phyloP scores from a whole-genome alignment of 1,139 yeast genomes.

The Debaryomyces nepalensis region DNA sequence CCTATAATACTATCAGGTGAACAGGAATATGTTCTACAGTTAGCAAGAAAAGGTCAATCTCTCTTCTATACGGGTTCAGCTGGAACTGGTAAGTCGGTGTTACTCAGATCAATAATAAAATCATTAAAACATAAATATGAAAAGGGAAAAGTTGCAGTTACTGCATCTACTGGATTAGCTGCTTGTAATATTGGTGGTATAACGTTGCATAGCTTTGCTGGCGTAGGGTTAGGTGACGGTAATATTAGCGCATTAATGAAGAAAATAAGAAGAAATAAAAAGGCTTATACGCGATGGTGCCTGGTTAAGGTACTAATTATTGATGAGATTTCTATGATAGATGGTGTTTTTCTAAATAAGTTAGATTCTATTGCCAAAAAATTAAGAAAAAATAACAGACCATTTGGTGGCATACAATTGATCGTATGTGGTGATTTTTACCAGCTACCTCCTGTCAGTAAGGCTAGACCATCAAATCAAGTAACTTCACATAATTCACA shows the following conservation, averaged over 20 bases:
- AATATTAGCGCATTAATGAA: slow-evolving; percentile 45
- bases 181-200: slow-evolving; percentile 91
- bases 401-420: slow-evolving; percentile 90
- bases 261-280: slow-evolving; percentile 59
- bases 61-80: slow-evolving; percentile 94
- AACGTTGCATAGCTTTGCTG: slow-evolving; percentile 84
- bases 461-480: slow-evolving; percentile 27
- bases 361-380: slow-evolving; percentile 66
- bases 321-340: slow-evolving; percentile 91
- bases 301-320: slow-evolving; percentile 66
- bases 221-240: slow-evolving; percentile 73
- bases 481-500: slow-evolving; percentile 28
- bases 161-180: slow-evolving; percentile 93
- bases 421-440: slow-evolving; percentile 89
- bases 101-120: slow-evolving; percentile 71
- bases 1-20: slow-evolving; percentile 46
- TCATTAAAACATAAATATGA: slow-evolving; percentile 54
- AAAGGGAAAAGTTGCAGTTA: slow-evolving; percentile 67
- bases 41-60: slow-evolving; percentile 52
- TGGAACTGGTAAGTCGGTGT: slow-evolving; percentile 91
- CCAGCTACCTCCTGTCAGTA: slow-evolving; percentile 83
- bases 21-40: slow-evolving; percentile 44
- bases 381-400: slow-evolving; percentile 52
- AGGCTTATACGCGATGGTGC: slow-evolving; percentile 65
- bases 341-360: slow-evolving; percentile 73